Evolutionary conservation across 2,329 filamentous ascomycete species (phyloP).

Genomic region (Thelonectria olida): DNA sequence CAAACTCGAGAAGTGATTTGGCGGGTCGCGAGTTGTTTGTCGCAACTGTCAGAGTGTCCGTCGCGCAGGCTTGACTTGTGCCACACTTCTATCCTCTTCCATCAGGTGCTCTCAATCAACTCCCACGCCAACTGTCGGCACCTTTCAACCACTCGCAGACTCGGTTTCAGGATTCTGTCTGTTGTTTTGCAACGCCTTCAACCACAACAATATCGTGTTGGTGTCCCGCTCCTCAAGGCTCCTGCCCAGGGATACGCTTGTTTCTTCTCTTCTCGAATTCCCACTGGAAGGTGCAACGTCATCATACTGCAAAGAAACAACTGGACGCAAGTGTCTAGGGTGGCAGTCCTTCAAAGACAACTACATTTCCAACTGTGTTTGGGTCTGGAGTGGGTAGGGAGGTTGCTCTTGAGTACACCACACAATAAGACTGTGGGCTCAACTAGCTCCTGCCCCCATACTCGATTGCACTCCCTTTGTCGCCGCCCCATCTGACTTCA

Average conservation of each 20-base stretch:
- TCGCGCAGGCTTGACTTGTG: not conserved
- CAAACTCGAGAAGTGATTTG: not conserved
- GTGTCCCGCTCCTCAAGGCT: not conserved
- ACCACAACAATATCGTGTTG: not conserved
- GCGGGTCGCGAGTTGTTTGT: not conserved
- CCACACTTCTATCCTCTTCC: not conserved
- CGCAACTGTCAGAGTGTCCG: not conserved
- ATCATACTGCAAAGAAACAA: not conserved
- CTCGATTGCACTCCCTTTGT: not conserved
- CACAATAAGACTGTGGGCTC: not conserved
- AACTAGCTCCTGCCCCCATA: not conserved
- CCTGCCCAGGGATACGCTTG: not conserved
- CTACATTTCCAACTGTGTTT: not conserved
- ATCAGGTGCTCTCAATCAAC: not conserved
- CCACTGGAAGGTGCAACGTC: not conserved
- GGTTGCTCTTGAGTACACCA: not conserved
- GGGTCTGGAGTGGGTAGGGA: no score
- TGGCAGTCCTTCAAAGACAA: not conserved
- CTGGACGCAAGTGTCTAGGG: not conserved
- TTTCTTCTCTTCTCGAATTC: not conserved
- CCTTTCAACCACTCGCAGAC: not conserved
- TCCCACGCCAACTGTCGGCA: not conserved
- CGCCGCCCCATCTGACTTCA: not conserved
- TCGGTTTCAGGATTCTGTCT: not conserved
- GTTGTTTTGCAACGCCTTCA: not conserved